Percentiles rank a stretch among this genome's conserved stretches.
phyloP scores from a whole-genome alignment of 495 filamentous ascomycete species.

The Xylaria nigripes region DNA sequence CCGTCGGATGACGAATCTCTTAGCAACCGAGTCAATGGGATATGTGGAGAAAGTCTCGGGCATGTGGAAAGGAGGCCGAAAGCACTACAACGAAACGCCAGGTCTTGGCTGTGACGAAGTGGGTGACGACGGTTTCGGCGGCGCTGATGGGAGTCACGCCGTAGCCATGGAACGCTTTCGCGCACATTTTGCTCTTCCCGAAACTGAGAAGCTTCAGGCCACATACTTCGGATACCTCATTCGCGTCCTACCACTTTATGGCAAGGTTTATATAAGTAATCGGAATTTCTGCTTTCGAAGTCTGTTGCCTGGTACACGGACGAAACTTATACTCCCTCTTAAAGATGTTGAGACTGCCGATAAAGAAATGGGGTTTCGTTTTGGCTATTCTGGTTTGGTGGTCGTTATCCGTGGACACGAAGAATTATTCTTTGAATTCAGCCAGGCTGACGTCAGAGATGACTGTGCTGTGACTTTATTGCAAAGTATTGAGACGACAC shows the following conservation, averaged over 20 bases:
- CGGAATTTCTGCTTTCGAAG: conserved; percentile 92
- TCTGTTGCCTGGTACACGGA: conserved; percentile 78
- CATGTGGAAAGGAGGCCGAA: conserved; percentile 89
- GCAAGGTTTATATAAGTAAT: conserved; percentile 92
- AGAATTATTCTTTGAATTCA: conserved; percentile 95
- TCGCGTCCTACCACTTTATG: conserved; percentile 84
- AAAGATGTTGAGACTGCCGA: conserved; percentile 90
- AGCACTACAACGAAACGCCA: conserved; percentile 75
- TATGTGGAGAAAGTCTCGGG: conserved; percentile 96
- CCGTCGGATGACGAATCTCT: conserved; percentile 71
- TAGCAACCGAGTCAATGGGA: conserved; percentile 92
- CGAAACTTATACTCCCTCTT: conserved; percentile 85
- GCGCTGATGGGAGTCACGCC: conserved; percentile 55
- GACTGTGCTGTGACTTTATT: conserved; percentile 80
- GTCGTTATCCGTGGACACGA: conserved; percentile 89
- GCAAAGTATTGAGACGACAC: conserved; percentile 62
- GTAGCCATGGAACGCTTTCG: conserved; percentile 70
- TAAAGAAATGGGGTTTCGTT: conserved; percentile 90
- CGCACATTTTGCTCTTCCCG: conserved; percentile 79
- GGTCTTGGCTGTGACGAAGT: conserved; percentile 57
- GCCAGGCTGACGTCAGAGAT: conserved; percentile 64
- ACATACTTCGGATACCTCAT: conserved; percentile 85
- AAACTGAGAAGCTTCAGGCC: conserved; percentile 77
- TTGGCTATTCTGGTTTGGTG: conserved; percentile 86
- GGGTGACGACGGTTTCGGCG: conserved; percentile 44